phyloP scores from a whole-genome alignment of 352 stramenopile species.

The Phytopythium oedochilum region DNA sequence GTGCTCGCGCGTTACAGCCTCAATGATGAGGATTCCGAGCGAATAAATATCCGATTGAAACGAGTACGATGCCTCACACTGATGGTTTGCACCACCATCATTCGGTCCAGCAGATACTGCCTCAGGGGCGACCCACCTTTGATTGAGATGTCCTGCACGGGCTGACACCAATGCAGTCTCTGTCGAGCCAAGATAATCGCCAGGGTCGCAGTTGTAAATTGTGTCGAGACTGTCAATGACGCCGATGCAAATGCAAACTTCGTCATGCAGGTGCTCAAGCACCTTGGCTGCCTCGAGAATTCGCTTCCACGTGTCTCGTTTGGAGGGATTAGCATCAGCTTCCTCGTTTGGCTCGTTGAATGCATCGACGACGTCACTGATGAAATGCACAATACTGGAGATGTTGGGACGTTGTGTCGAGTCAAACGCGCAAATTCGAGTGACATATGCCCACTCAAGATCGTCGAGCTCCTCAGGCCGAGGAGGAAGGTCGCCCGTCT shows the following conservation, averaged over 20 bases:
- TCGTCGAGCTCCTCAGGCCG: neutral
- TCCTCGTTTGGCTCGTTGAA: neutral
- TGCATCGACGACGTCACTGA: neutral
- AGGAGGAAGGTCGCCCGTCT: neutral
- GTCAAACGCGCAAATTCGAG: constrained; percentile 2
- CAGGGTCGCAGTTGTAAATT: neutral
- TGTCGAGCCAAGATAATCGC: too few species aligned
- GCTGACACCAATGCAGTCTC: neutral
- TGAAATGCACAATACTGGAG: neutral
- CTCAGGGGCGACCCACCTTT: neutral
- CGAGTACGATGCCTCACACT: too few species aligned
- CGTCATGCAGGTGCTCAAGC: constrained; percentile 1
- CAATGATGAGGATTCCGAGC: neutral
- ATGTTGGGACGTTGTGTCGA: neutral
- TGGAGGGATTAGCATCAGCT: neutral
- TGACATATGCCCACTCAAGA: neutral
- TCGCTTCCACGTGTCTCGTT: neutral
- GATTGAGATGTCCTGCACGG: neutral
- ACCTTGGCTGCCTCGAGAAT: neutral
- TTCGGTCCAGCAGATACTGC: neutral
- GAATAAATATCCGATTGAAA: neutral
- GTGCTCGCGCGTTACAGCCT: neutral
- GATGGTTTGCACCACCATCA: too few species aligned
- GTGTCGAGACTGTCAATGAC: neutral
- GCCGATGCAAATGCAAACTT: neutral